phyloP scores from a whole-genome alignment of 257 asterid genomes.

The Solanum lycopersicoides region DNA sequence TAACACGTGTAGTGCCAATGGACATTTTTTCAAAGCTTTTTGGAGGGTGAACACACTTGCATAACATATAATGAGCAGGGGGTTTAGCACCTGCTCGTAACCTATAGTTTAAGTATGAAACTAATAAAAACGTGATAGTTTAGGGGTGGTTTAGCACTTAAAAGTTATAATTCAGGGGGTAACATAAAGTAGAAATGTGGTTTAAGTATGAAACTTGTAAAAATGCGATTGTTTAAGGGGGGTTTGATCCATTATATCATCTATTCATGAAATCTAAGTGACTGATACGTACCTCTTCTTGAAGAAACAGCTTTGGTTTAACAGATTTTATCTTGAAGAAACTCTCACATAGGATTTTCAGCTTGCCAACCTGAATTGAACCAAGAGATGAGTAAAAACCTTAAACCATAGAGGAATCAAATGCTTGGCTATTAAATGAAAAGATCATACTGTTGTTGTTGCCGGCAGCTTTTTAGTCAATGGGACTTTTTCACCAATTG shows the following conservation, averaged over 20 bases:
- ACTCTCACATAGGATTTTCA: conserved; percentile 79
- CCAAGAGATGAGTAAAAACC: not conserved
- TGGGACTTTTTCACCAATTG: conserved; percentile 76
- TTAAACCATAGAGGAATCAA: not conserved
- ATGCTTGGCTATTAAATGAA: not conserved
- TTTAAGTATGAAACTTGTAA: not conserved
- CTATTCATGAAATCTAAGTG: not conserved
- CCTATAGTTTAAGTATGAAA: not conserved
- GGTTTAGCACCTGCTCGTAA: not conserved
- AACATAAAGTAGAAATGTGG: not conserved
- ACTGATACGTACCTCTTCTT: conserved; percentile 63
- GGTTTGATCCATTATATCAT: not conserved
- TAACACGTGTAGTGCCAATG: not conserved
- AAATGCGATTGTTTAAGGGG: not conserved
- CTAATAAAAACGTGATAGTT: not conserved
- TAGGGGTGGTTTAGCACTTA: not conserved
- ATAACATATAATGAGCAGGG: not conserved
- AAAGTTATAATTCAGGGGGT: not conserved
- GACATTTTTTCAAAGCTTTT: not conserved
- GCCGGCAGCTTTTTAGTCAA: conserved; percentile 67
- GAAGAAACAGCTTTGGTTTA: conserved; percentile 64
- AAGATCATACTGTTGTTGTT: conserved; percentile 57
- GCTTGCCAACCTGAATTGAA: conserved; percentile 71
- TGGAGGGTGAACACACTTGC: not conserved
- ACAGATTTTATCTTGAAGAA: conserved; percentile 87